Base-by-base conservation (phyloP, 2,329 filamentous ascomycete genomes). In the Fusarium sublunatum region DNA sequence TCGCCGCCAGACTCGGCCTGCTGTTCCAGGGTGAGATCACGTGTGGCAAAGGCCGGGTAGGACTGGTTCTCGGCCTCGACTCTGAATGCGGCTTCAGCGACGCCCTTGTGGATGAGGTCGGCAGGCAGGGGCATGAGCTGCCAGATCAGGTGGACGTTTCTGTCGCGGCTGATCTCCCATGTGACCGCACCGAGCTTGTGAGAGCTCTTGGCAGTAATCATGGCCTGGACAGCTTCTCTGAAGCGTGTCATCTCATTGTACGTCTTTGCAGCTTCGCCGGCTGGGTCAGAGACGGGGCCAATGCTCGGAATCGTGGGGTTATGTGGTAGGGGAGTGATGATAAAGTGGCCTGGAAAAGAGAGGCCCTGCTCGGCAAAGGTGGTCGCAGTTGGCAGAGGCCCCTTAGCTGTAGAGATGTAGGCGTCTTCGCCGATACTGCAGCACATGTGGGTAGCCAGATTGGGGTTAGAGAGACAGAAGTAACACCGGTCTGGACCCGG, bases 391-490 rank as follows among this genome's bases (percentile, higher is more conserved):
- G 91, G 89, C 1, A 99, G 82, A 6, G 95, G 93, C 0, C 95
- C 95, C 75, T 97, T 97, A 57, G 95, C 92, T 24, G 91, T 95
- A 26, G 95, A 96, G 51, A 98, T 78, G 75, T 98, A 98, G 50
- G 88, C 85, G 58, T 96, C 91, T 15, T 93, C 88, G 49, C 91
- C 95, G 64, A 99, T 94, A 25, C 91, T 93, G 65, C 91, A 90
- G 70, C 97, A 90, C 76, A 99, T 90, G 77, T 99, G 94, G 2
- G 89, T 90, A 48, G 91, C 90, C 40, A 95, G 81, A 59, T 90
- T 90, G 6, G 91, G 87, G 75, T 96, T 97, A 6, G 92, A 93
- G 10, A 99, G 83, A 74, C 95, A 99, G 80, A 99, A 98, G 81
- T 95, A 99, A 78, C 95, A 99, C 70, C 90, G 85, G 48, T 89